These are phyloP conservation scores for Pseudevernia furfuracea DNA, from an alignment of 495 filamentous ascomycete genomes.

Conservation along the genomic window DNA sequence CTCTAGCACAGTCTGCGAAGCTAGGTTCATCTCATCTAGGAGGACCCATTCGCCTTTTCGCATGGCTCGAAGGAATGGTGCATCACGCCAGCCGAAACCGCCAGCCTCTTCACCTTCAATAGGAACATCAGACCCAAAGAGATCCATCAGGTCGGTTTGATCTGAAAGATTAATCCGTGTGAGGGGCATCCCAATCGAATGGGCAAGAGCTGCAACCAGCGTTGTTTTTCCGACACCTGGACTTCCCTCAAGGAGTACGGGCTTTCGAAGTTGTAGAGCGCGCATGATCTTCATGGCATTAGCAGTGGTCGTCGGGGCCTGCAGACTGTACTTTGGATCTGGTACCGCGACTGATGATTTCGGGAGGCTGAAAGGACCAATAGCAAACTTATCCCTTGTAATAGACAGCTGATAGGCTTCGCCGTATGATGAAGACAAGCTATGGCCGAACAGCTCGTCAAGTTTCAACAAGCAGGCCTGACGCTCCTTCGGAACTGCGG, in stretches of 20 bases:
- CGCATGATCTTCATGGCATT: conserved; percentile 87
- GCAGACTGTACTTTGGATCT: conserved; percentile 64
- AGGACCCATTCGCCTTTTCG: conserved; percentile 92
- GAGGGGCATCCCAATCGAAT: conserved; percentile 66
- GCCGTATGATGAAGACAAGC: conserved; percentile 57
- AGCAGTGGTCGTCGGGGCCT: conserved; percentile 77
- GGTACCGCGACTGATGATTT: conserved; percentile 40
- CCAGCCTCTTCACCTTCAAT: conserved; percentile 82
- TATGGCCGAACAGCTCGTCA: conserved; percentile 52
- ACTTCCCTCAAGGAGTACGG: conserved; percentile 88
- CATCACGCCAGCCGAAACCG: conserved; percentile 89
- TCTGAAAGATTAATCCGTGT: conserved; percentile 95
- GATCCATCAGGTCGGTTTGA: conserved; percentile 92
- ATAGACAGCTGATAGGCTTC: conserved; percentile 43
- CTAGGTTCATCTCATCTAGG: conserved; percentile 97
- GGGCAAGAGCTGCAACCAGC: conserved; percentile 74
- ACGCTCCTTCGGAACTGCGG: conserved; percentile 54
- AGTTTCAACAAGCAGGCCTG: conserved; percentile 65
- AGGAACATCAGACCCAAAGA: conserved; percentile 96
- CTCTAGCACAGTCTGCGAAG: conserved; percentile 93
- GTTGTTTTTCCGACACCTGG: conserved; percentile 98
- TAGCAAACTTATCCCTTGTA: conserved; percentile 42
- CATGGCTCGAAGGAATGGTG: conserved; percentile 93
- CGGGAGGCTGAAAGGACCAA: conserved; percentile 67
- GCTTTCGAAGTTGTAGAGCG: conserved; percentile 82